These are phyloP conservation scores for Euphrasia arctica DNA, from an alignment of 305 asterid species.

Conservation along the genomic window DNA sequence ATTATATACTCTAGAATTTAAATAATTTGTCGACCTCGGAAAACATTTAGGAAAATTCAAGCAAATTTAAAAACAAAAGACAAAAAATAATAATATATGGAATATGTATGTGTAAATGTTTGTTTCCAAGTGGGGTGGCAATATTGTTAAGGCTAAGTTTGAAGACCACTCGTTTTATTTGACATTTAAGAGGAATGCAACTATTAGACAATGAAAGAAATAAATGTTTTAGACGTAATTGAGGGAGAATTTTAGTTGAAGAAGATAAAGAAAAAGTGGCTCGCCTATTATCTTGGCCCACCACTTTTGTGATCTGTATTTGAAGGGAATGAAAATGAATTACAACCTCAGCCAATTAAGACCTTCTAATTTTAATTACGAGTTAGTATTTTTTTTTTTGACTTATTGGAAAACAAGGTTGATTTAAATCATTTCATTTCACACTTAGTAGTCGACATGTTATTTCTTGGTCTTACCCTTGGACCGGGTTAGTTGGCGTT, in stretches of 20 bases:
- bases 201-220: neutral
- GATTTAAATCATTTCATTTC: neutral
- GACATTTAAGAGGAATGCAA: neutral
- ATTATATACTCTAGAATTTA: too few relatives aligned
- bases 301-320: slow-evolving; percentile 8
- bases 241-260: slow-evolving; percentile 1
- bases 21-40: too few relatives aligned
- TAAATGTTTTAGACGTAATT: neutral
- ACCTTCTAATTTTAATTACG: neutral
- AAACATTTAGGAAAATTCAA: neutral
- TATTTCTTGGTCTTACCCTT: too few relatives aligned
- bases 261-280: slow-evolving; percentile 40
- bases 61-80: neutral
- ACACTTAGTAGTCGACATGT: neutral
- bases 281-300: slow-evolving; percentile 24
- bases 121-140: slow-evolving; percentile 10
- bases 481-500: too few relatives aligned
- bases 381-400: neutral
- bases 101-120: neutral
- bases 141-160: neutral
- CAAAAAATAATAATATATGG: neutral
- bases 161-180: neutral
- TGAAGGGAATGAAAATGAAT: slow-evolving; percentile 6
- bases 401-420: neutral
- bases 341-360: neutral